phyloP scores from a whole-genome alignment of 2,329 filamentous ascomycete species.

The Talaromyces sp. region DNA sequence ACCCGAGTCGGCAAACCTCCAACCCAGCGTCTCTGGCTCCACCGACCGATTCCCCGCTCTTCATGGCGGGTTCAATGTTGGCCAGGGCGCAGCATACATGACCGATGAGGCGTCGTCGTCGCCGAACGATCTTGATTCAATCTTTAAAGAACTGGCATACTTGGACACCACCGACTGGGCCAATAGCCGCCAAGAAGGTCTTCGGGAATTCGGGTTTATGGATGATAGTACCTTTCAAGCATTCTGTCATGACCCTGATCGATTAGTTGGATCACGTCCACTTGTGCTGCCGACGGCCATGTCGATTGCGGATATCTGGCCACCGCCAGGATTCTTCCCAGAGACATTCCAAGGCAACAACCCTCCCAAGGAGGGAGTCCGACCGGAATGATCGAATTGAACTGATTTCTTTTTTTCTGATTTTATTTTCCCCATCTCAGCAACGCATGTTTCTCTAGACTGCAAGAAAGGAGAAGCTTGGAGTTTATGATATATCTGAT shows the following conservation, averaged over 20 bases:
- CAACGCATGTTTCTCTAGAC: background rate
- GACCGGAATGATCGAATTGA: background rate
- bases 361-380: conserved; percentile 9
- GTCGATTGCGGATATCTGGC: conserved; percentile 38
- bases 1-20: conserved; percentile 24
- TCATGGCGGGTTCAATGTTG: background rate
- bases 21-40: conserved; percentile 7
- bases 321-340: conserved; percentile 37
- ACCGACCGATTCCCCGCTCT: background rate
- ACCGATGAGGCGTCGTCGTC: conserved; percentile 10
- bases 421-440: background rate
- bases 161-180: conserved; percentile 42
- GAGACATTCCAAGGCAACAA: conserved; percentile 29
- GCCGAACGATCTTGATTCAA: conserved; percentile 33
- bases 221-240: conserved; percentile 40
- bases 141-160: conserved; percentile 42
- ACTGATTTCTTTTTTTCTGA: background rate
- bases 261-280: conserved; percentile 29
- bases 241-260: conserved; percentile 41
- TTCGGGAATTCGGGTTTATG: conserved; percentile 40
- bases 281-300: conserved; percentile 29
- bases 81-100: conserved; percentile 8
- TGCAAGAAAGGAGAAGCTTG: background rate
- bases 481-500: background rate
- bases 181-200: conserved; percentile 32